A percentile compares a stretch with the other conserved stretches of the same genome.
phyloP scores from a whole-genome alignment of 768 basidiomycete species.

The Mycena haematopus region DNA sequence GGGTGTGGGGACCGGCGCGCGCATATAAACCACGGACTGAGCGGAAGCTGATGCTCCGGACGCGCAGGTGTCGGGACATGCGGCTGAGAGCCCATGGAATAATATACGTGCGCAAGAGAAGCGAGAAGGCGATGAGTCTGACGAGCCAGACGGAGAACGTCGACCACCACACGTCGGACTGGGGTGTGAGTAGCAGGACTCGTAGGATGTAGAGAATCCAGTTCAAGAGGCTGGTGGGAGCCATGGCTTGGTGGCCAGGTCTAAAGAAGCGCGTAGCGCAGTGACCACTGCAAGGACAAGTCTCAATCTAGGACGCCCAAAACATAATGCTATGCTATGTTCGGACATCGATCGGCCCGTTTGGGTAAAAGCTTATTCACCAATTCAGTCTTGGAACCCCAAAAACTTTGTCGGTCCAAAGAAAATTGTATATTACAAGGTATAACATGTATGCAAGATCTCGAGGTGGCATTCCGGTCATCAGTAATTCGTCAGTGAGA shows the following conservation, averaged over 20 bases:
- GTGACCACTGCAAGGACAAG: neutral
- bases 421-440: conserved; percentile 8
- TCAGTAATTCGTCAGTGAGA: conserved; percentile 7
- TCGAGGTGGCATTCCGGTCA: conserved; percentile 5
- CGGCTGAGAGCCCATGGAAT: conserved; percentile 67
- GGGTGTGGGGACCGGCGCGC: conserved; percentile 57
- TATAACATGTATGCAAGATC: conserved; percentile 24
- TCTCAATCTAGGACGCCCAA: conserved; percentile 3
- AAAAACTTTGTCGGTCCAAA: too few species aligned
- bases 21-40: conserved; percentile 82
- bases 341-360: neutral
- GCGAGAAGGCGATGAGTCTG: conserved; percentile 57
- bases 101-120: conserved; percentile 70
- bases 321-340: neutral
- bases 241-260: conserved; percentile 16
- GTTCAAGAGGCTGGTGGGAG: conserved; percentile 8
- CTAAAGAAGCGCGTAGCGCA: conserved; percentile 1
- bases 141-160: conserved; percentile 55
- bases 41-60: conserved; percentile 76
- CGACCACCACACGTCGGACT: conserved; percentile 43
- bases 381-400: too few species aligned
- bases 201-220: conserved; percentile 17
- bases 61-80: conserved; percentile 67
- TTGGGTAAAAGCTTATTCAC: neutral
- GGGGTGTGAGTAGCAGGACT: conserved; percentile 23